phyloP scores from a whole-genome alignment of 345 rosid species.

The Linum trigynum region DNA sequence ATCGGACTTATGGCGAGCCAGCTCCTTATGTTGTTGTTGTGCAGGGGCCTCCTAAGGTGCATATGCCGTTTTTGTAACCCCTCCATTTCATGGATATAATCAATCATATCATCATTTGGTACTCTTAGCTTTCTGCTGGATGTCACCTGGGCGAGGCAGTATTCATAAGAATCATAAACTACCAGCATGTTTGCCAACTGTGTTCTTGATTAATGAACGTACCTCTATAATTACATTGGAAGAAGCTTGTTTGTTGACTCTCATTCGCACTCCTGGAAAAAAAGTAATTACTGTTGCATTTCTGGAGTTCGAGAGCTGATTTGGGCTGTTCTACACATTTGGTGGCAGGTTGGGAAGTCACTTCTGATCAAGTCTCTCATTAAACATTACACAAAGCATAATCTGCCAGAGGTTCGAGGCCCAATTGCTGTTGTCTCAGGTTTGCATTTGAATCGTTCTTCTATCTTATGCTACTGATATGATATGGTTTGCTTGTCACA shows the following conservation, averaged over 20 bases:
- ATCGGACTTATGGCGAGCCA: constrained; percentile 71
- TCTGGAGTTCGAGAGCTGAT: not conserved
- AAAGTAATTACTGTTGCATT: not conserved
- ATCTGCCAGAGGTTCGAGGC: constrained; percentile 79
- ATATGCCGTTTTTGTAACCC: not conserved
- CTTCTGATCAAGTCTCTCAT: constrained; percentile 67
- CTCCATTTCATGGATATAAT: too few species aligned
- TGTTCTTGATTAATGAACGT: not conserved
- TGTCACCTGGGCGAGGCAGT: too few species aligned
- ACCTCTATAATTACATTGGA: not conserved
- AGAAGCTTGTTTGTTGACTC: not conserved
- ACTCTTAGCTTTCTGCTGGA: too few species aligned
- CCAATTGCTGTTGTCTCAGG: constrained; percentile 86
- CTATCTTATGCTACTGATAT: not conserved
- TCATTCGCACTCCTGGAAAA: not conserved
- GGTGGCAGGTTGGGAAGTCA: constrained; percentile 79
- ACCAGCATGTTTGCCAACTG: too few species aligned
- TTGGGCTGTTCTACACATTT: not conserved
- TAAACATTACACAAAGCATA: constrained; percentile 68
- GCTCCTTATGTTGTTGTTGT: constrained; percentile 83
- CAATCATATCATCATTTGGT: too few species aligned
- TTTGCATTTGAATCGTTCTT: constrained; percentile 11
- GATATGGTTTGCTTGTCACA: constrained; percentile 10
- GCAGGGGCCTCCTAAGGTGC: constrained; percentile 87
- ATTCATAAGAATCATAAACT: too few species aligned